Conservation (phyloP, 257 asterid genomes). For the Solanum stenotomum region DNA sequence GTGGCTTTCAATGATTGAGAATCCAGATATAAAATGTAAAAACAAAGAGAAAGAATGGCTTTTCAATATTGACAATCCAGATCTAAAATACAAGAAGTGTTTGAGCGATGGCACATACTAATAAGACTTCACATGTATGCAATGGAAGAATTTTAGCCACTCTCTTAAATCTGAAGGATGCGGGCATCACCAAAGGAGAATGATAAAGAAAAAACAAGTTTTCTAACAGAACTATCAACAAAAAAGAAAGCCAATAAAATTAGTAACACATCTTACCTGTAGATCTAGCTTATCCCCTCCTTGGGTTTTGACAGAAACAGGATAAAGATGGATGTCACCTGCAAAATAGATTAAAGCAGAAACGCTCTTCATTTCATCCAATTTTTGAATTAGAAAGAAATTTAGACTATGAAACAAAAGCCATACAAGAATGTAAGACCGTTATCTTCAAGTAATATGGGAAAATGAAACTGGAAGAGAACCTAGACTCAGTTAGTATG, state of each 20-base stretch:
- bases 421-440: neutral
- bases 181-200: neutral
- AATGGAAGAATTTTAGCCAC: neutral
- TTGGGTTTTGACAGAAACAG: conserved; percentile 78
- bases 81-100: neutral
- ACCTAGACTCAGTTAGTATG: neutral
- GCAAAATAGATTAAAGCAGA: conserved; percentile 15
- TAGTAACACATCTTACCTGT: conserved; percentile 45
- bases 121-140: neutral
- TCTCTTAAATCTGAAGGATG: neutral
- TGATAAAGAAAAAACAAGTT: neutral
- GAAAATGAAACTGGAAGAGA: neutral
- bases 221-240: neutral
- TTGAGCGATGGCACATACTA: neutral
- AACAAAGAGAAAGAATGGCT: neutral
- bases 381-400: neutral
- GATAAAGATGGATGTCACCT: conserved; percentile 77
- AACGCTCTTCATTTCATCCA: neutral
- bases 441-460: neutral
- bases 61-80: neutral
- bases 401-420: neutral
- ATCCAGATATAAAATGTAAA: neutral
- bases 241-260: neutral
- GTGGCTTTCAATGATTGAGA: neutral
- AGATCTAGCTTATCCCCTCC: conserved; percentile 86